Percentiles rank a stretch among this genome's conserved stretches.
Evolutionary conservation across 164 flowering plant genomes (phyloP).

Genomic region (Dillenia suffruticosa): DNA sequence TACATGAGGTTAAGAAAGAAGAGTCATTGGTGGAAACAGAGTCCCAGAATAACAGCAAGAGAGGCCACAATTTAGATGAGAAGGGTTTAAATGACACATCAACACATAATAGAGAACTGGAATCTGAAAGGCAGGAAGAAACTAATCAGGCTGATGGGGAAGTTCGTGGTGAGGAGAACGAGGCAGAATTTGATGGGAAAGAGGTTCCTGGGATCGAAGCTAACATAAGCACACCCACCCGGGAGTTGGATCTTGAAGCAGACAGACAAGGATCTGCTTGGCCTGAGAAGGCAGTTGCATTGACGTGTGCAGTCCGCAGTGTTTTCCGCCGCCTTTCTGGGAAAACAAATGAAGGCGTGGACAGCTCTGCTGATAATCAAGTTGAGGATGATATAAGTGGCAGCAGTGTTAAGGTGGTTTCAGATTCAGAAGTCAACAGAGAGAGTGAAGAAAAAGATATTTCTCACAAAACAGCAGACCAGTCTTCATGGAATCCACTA

Average conservation of each 20-base stretch:
- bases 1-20: constrained; percentile 8
- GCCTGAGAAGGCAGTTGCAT: constrained; percentile 68
- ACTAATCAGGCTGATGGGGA: constrained; percentile 17
- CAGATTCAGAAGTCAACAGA: constrained; percentile 8
- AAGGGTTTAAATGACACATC: constrained; percentile 9
- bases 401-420: constrained; percentile 18
- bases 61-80: constrained; percentile 11
- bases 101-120: constrained; percentile 5
- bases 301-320: constrained; percentile 54
- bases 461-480: constrained; percentile 32
- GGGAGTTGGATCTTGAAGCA: constrained; percentile 29
- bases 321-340: constrained; percentile 71
- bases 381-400: constrained; percentile 12
- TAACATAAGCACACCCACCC: constrained; percentile 26
- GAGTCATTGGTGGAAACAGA: constrained; percentile 21
- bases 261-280: constrained; percentile 42
- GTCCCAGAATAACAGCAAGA: constrained; percentile 15
- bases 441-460: constrained; percentile 28
- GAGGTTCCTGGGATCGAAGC: constrained; percentile 54
- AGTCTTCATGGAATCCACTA: constrained; percentile 67
- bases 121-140: constrained; percentile 22
- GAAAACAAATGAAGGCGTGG: constrained; percentile 41
- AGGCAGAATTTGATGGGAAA: constrained; percentile 63
- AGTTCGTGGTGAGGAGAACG: constrained; percentile 30
- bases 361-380: constrained; percentile 18